Conservation (phyloP, 2,329 filamentous ascomycete genomes). For the Zymoseptoria pseudotritici region DNA sequence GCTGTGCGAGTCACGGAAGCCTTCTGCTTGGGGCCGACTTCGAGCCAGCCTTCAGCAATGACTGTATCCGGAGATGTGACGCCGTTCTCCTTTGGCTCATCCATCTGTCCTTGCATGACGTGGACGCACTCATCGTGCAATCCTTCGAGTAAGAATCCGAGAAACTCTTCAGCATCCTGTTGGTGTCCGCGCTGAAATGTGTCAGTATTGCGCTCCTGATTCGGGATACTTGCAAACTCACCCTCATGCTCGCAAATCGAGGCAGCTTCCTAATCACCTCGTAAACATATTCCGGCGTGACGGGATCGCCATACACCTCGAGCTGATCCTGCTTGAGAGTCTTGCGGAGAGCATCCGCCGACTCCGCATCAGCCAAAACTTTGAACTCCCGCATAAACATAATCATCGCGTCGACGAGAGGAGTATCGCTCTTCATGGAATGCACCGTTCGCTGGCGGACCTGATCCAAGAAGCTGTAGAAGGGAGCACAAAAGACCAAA, state of each 20-base stretch:
- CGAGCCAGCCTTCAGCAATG: slow-evolving; percentile 64
- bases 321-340: slow-evolving; percentile 74
- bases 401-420: slow-evolving; percentile 90
- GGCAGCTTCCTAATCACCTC: slow-evolving; percentile 81
- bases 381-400: slow-evolving; percentile 93
- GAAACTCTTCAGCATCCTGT: slow-evolving; percentile 94
- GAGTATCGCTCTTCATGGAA: slow-evolving; percentile 92
- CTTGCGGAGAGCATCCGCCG: slow-evolving; percentile 64
- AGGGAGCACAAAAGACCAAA: slow-evolving; percentile 85
- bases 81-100: slow-evolving; percentile 21
- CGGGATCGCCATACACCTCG: slow-evolving; percentile 82
- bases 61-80: slow-evolving; percentile 40
- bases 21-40: slow-evolving; percentile 89
- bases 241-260: slow-evolving; percentile 85
- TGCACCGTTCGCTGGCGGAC: slow-evolving; percentile 75
- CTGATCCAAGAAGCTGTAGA: slow-evolving; percentile 88
- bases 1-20: slow-evolving; percentile 79
- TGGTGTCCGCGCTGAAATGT: slow-evolving; percentile 71
- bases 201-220: slow-evolving; percentile 14
- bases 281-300: slow-evolving; percentile 92
- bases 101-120: slow-evolving; percentile 48
- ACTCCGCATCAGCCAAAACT: slow-evolving; percentile 69
- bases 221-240: slow-evolving; percentile 39
- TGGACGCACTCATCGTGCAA: slow-evolving; percentile 86
- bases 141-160: slow-evolving; percentile 85